Conservation (phyloP, 257 asterid genomes). For the Eucommia ulmoides region DNA sequence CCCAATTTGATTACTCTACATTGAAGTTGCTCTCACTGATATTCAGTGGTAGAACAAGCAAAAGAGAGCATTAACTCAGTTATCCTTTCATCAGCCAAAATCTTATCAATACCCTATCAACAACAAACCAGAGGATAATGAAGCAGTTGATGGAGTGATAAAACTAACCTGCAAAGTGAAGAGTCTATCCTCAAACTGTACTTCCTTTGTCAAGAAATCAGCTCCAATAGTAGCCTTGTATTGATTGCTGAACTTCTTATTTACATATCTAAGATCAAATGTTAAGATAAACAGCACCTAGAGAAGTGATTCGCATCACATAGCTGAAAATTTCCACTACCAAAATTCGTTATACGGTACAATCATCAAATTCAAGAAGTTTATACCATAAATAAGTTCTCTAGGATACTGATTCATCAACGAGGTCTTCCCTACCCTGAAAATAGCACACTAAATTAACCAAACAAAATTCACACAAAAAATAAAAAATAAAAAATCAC, state of each 20-base stretch:
- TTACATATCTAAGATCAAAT: constrained; percentile 36
- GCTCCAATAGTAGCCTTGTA: constrained; percentile 46
- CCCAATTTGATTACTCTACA: too few relatives aligned
- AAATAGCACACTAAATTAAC: background rate
- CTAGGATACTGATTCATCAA: constrained; percentile 32
- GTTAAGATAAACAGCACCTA: background rate
- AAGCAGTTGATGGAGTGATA: too few relatives aligned
- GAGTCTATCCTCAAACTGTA: constrained; percentile 31
- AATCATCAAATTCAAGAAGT: too few relatives aligned
- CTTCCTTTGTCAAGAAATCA: constrained; percentile 40
- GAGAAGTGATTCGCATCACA: background rate
- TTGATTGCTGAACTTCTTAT: constrained; percentile 34
- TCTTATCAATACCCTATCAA: too few relatives aligned
- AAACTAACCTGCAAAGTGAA: constrained; percentile 27
- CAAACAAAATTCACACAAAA: background rate
- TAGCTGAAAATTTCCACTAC: too few relatives aligned
- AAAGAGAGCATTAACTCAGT: too few relatives aligned
- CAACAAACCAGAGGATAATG: too few relatives aligned
- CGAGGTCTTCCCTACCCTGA: constrained; percentile 49
- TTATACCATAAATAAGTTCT: too few relatives aligned
- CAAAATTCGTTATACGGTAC: too few relatives aligned
- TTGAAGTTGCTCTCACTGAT: too few relatives aligned
- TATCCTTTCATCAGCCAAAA: too few relatives aligned
- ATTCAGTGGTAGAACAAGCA: too few relatives aligned
- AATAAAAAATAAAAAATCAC: background rate